Base-by-base conservation (phyloP, 108 stramenopile genomes). In the Schizochytrium sp. region DNA sequence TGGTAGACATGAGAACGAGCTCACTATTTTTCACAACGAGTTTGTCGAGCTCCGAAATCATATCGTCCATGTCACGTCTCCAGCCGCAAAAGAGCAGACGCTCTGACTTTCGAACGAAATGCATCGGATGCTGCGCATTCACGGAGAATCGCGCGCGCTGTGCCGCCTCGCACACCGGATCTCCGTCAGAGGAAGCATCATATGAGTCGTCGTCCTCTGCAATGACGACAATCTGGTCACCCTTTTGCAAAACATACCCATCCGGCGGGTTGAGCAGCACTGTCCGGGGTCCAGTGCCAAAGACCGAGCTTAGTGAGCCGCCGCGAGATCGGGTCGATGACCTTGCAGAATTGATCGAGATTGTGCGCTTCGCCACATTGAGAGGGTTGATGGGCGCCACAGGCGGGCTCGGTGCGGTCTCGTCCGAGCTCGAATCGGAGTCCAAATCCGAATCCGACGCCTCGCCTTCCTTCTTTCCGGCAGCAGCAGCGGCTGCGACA, bases 51-150 rank as follows among this genome's bases (percentile, higher is more conserved):
- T 88, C 88, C 19, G 72, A 29, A 55, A 93, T 92, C 89, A 93
- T 91, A n/a, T 93, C 93, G n/a, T 92, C 92, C 90, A 93, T 91
- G 44, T 93, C 93, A 4, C 93, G 83, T 8, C 93, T 91, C 93
- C 93, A 93, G 55, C 93, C 93, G 44, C 89, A 91, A 60, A 93
- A 93, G 55, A 93, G 71, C 18, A 93, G 87, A 47, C 91, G 83
- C 72, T 93, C 93, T 5, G 88, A 58, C 53, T 28, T 89, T 12
- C 48, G 51, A 12, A 53, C 28, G 23, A 83, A 83, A 16, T 83
- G 48, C 76, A 83, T 83, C 6, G 76, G 51, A 34, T 53, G 51
- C 76, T 83, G 76, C n/a, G 88, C 44, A 72, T 89, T 71, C 48
- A 55, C 53, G 8, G 48, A 34, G 57, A 34, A 18, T 5, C 72